These are phyloP conservation scores for Tulasnella sp. DNA, from an alignment of 768 basidiomycete genomes.

Conservation along the genomic window DNA sequence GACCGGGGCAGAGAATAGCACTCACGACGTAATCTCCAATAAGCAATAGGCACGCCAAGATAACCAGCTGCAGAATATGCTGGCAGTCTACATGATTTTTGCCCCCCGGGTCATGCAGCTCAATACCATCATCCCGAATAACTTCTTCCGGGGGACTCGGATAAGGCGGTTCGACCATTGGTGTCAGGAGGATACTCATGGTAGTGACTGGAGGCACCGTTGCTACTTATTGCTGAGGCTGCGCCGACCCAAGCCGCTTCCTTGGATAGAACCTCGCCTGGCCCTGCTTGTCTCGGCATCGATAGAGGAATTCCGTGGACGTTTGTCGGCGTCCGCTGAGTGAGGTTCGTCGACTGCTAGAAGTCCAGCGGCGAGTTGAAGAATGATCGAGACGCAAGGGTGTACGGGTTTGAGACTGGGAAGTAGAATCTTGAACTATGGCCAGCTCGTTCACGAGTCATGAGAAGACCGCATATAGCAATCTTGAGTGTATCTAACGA, in stretches of 20 bases:
- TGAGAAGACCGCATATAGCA: neutral
- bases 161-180: neutral
- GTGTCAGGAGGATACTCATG: neutral
- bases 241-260: neutral
- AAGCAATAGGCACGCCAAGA: neutral
- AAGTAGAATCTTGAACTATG: neutral
- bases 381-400: neutral
- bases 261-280: neutral
- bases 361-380: neutral
- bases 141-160: neutral
- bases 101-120: neutral
- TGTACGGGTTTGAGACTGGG: neutral
- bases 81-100: neutral
- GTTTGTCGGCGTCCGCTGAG: neutral
- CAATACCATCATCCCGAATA: neutral
- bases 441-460: neutral
- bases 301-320: neutral
- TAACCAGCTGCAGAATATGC: neutral
- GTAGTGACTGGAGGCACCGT: neutral
- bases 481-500: neutral
- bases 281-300: neutral
- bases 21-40: neutral
- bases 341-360: neutral
- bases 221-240: neutral
- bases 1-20: neutral